Evolutionary conservation across 306 rosid species (phyloP).

Genomic region (Lotus japonicus): DNA sequence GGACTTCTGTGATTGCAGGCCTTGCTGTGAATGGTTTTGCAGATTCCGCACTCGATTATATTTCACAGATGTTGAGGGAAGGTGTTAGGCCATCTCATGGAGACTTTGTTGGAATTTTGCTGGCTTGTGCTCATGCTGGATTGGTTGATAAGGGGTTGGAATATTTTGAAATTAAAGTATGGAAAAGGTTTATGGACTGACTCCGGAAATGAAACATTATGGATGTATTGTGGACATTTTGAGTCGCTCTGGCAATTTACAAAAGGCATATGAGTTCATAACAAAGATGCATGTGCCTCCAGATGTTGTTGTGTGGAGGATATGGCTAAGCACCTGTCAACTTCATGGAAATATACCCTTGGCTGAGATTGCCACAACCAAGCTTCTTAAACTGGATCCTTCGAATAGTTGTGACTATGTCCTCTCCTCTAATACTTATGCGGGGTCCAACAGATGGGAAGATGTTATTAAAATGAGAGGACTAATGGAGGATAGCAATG

Average conservation of each 20-base stretch:
- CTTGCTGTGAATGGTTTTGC: conserved; percentile 84
- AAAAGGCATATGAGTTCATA: conserved; percentile 66
- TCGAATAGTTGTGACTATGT: conserved; percentile 62
- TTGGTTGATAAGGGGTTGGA: conserved; percentile 70
- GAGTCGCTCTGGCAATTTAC: conserved; percentile 72
- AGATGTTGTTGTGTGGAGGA: conserved; percentile 71
- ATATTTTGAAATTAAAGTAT: conserved; percentile 62
- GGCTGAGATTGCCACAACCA: conserved; percentile 62
- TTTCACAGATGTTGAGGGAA: conserved; percentile 57
- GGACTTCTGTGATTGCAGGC: conserved; percentile 72
- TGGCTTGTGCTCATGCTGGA: conserved; percentile 83
- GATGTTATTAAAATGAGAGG: conserved; percentile 68
- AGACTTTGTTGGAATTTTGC: conserved; percentile 63
- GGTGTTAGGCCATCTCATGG: conserved; percentile 62
- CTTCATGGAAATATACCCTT: conserved; percentile 65
- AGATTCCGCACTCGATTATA: conserved; percentile 48
- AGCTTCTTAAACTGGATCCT: conserved; percentile 77
- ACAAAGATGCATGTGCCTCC: conserved; percentile 61
- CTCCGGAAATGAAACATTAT: conserved; percentile 78
- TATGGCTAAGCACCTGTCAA: conserved; percentile 68
- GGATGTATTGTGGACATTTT: conserved; percentile 75
- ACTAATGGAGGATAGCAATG: conserved; percentile 53
- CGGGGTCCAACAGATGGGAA: conserved; percentile 77
- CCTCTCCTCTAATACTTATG: conserved; percentile 67
- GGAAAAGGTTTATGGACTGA: conserved; percentile 55